Base-by-base conservation (phyloP, 2,329 filamentous ascomycete species). In the Colletotrichum lupini region DNA sequence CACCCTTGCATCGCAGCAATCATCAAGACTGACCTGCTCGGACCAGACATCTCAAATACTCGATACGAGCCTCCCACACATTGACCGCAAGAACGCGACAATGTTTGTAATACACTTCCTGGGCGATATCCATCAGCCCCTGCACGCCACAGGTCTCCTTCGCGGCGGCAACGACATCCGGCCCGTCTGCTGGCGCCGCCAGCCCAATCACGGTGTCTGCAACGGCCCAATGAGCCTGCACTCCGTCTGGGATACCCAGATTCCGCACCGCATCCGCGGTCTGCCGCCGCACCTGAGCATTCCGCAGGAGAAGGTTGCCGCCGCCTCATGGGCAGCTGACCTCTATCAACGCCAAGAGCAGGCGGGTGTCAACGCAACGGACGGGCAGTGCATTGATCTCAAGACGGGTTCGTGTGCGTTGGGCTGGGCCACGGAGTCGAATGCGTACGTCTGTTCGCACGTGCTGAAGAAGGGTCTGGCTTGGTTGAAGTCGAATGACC, bases 21-120 rank as follows among this genome's bases (percentile, higher is more conserved):
- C 19, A n/a, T 49, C 4, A 16, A 11, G 14, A 35, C 67, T 70
- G 6, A 73, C n/a, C 4, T 14, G 1, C 30, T 24, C 11, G 2
- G 16, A 8, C 6, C 22, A 73, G 71, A 73, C 71, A 16, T 59
- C 71, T 22, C 71, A 73, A 59, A 73, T 73, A 22, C 71, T 73
- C 32, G 71, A 73, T 49, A 73, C 71, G 3, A 60, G 60, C 28
- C 71, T 73, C 35, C 67, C 71, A 66, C 87, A 80, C 71, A 75
- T 78, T 73, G 76, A 75, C 69, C 76, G 74, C 30, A 69, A 67
- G 60, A 74, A 67, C 67, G 74, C 74, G 22, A 72, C 72, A 42
- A 75, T 74, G 74, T 75, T 74, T 68, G 73, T 75, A 14, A 75
- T 74, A 65, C 74, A 75, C 72, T 75, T 75, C 74, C 66, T 74